Conservation (phyloP, 164 flowering plant genomes). For the Annona cherimola region DNA sequence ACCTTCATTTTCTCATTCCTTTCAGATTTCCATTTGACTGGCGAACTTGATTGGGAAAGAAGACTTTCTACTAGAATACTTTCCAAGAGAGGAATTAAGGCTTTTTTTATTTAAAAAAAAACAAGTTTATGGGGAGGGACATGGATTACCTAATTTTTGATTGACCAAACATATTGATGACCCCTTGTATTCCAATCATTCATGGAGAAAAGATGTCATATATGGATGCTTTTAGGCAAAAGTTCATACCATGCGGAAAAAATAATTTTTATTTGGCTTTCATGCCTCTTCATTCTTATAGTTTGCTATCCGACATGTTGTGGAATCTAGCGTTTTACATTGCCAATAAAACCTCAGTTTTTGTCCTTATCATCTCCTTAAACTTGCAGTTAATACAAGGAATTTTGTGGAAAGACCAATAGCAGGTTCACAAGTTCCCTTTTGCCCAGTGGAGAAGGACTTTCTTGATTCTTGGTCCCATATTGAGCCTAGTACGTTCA, state of each 20-base stretch:
- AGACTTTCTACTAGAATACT: background rate
- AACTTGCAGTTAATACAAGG: constrained; percentile 65
- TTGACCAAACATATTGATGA: background rate
- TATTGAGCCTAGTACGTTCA: constrained; percentile 75
- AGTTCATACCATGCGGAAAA: background rate
- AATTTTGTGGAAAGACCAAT: constrained; percentile 67
- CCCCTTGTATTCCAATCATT: background rate
- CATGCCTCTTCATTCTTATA: background rate
- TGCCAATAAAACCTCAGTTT: background rate
- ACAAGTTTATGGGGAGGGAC: background rate
- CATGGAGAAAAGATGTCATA: background rate
- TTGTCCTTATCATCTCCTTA: constrained; percentile 9
- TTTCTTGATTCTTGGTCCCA: constrained; percentile 89
- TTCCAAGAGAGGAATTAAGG: background rate
- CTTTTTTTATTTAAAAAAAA: background rate
- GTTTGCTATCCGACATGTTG: background rate
- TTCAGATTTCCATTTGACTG: background rate
- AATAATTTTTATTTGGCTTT: background rate
- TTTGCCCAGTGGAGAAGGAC: constrained; percentile 79
- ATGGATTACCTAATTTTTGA: background rate
- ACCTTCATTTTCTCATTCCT: background rate
- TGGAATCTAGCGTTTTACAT: background rate
- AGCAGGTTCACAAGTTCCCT: constrained; percentile 93
- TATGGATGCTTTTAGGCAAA: no score
- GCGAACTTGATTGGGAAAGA: background rate